A percentile compares a stretch with the other conserved stretches of the same genome.
Conservation (phyloP, 345 rosid species). For the Hibiscus syriacus region DNA sequence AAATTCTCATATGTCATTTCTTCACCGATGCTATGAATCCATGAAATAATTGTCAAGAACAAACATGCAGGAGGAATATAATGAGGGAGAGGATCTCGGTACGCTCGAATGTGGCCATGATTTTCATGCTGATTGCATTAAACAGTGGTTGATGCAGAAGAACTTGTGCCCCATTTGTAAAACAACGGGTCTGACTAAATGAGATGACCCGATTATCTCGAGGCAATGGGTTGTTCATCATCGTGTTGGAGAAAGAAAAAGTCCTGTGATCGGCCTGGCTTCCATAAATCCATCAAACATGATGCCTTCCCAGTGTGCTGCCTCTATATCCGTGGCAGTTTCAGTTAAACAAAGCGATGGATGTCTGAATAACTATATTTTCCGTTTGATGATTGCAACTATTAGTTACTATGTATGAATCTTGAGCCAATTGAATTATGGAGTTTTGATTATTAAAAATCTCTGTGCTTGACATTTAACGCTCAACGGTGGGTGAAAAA, state of each 20-base stretch:
- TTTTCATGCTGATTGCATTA: slow-evolving; percentile 62
- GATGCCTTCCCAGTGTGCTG: slow-evolving; percentile 4
- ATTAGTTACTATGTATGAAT: slow-evolving; percentile 8
- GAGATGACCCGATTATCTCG: slow-evolving; percentile 9
- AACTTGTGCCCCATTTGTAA: slow-evolving; percentile 88
- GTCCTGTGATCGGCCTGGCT: background rate
- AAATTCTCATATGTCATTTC: background rate
- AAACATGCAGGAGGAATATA: slow-evolving; percentile 55
- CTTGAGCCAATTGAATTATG: slow-evolving; percentile 12
- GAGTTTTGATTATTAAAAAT: too few relatives aligned
- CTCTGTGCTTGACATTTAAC: too few relatives aligned
- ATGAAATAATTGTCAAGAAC: slow-evolving; percentile 1
- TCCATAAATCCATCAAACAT: slow-evolving; percentile 3
- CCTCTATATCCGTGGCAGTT: too few relatives aligned
- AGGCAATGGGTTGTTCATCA: background rate
- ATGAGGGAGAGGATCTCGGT: slow-evolving; percentile 55
- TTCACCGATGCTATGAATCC: background rate
- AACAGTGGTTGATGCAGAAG: slow-evolving; percentile 74
- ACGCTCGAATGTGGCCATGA: slow-evolving; percentile 66
- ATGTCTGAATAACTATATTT: slow-evolving; percentile 2
- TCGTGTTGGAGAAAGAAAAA: slow-evolving; percentile 4
- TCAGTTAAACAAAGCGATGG: background rate
- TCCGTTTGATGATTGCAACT: slow-evolving; percentile 9
- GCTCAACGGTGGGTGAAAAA: too few relatives aligned
- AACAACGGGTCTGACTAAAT: slow-evolving; percentile 52